Conservation (phyloP, 192 early-diverging fungal species). For the Backusella tuberculispora region DNA sequence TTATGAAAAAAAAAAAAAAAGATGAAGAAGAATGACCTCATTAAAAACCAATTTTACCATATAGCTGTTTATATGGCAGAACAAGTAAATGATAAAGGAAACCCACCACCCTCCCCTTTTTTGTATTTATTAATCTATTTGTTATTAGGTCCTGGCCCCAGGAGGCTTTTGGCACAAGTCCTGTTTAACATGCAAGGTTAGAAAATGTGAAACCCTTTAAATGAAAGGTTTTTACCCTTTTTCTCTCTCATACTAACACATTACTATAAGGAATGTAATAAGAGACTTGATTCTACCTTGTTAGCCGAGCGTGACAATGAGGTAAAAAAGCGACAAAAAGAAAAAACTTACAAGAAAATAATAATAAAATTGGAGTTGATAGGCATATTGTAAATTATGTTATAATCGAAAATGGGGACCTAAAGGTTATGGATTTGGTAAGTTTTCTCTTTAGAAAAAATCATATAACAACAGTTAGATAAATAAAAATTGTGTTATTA, state of each 20-base stretch:
- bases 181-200: conserved; percentile 41
- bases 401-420: conserved; percentile 60
- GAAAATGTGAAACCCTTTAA: not conserved
- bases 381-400: conserved; percentile 64
- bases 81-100: conserved; percentile 34
- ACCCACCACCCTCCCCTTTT: too few relatives aligned
- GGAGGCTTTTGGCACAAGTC: conserved; percentile 41
- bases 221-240: not conserved
- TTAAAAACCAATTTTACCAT: not conserved
- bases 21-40: too few relatives aligned
- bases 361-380: not conserved
- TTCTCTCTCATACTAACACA: not conserved
- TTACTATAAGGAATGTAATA: conserved; percentile 53
- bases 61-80: conserved; percentile 56
- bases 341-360: not conserved
- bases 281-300: conserved; percentile 55
- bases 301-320: conserved; percentile 58
- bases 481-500: conserved; percentile 2
- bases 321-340: conserved; percentile 34
- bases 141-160: conserved; percentile 42
- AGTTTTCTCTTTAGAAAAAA: not conserved
- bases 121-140: not conserved
- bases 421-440: conserved; percentile 50
- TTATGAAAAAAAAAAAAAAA: too few relatives aligned
- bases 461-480: not conserved